Evolutionary conservation across 2,329 filamentous ascomycete genomes (phyloP).

Genomic region (Arthrinium puccinioides): DNA sequence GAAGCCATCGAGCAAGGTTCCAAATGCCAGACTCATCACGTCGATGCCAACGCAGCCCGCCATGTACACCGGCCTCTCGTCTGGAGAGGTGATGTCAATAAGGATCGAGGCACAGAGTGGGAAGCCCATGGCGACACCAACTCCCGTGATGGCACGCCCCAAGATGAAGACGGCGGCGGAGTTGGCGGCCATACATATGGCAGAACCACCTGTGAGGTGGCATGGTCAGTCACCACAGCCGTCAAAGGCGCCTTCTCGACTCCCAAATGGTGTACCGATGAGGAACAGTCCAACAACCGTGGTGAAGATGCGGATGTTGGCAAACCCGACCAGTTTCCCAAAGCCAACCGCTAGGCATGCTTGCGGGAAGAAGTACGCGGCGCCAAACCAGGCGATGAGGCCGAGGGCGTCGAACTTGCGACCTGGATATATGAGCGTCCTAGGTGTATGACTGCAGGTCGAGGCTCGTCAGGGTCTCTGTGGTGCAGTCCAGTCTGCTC

Average conservation of each 20-base stretch:
- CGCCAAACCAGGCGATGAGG: constrained; percentile 6
- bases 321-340: constrained; percentile 3
- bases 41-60: constrained; percentile 6
- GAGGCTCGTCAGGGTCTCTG: too few relatives aligned
- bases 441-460: too few relatives aligned
- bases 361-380: constrained; percentile 7
- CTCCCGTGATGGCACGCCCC: constrained; percentile 4
- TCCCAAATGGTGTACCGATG: background rate
- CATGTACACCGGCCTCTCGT: constrained; percentile 6
- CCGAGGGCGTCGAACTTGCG: constrained; percentile 4
- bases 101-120: constrained; percentile 5
- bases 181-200: constrained; percentile 4
- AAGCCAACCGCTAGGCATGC: constrained; percentile 7
- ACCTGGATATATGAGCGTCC: constrained; percentile 1
- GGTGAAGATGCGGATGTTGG: constrained; percentile 4
- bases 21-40: constrained; percentile 5
- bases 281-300: constrained; percentile 2
- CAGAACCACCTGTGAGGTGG: constrained; percentile 1
- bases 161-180: constrained; percentile 5
- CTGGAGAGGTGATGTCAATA: constrained; percentile 5
- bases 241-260: background rate
- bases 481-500: too few relatives aligned
- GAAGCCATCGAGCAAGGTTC: constrained; percentile 4
- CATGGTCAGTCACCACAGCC: background rate
- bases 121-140: constrained; percentile 5